A percentile compares a stretch with the other conserved stretches of the same genome.
These are phyloP conservation scores for Lepiota brunneoincarnata DNA, from an alignment of 768 basidiomycete species.

Conservation along the genomic window DNA sequence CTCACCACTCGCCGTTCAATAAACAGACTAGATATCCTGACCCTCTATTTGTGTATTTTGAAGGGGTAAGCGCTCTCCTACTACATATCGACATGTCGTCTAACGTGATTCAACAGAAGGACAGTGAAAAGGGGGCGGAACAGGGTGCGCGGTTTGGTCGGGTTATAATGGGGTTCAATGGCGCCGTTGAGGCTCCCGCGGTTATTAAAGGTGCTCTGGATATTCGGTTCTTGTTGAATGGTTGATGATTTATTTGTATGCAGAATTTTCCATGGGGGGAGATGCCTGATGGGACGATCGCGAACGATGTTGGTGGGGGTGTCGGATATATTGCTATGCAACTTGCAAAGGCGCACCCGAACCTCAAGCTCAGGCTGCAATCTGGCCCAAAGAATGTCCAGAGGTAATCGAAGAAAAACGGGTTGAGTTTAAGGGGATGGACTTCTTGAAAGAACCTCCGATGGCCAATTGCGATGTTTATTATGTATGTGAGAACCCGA, in stretches of 20 bases:
- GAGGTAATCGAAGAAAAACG: constrained; percentile 27
- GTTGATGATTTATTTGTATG: no score
- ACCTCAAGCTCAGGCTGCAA: constrained; percentile 28
- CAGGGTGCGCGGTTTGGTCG: constrained; percentile 24
- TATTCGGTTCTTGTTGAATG: no score
- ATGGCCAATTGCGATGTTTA: no score
- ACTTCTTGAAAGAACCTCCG: no score
- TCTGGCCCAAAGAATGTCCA: constrained; percentile 30
- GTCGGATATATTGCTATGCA: constrained; percentile 17
- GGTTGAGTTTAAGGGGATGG: constrained; percentile 28
- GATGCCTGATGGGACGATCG: constrained; percentile 7
- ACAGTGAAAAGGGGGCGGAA: neutral
- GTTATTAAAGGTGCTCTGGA: no score
- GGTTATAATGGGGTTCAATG: constrained; percentile 31
- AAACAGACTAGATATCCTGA: constrained; percentile 11
- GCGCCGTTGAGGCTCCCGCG: constrained; percentile 27
- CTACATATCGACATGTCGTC: no score
- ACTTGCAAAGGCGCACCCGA: constrained; percentile 24
- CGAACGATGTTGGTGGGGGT: constrained; percentile 7
- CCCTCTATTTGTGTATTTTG: constrained; percentile 18
- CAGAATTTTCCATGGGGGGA: no score
- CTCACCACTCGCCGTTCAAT: neutral
- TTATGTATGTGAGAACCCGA: no score
- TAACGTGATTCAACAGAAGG: neutral
- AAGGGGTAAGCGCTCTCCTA: constrained; percentile 13